phyloP scores from a whole-genome alignment of 2,329 filamentous ascomycete genomes.

The Corinectria fuckeliana region DNA sequence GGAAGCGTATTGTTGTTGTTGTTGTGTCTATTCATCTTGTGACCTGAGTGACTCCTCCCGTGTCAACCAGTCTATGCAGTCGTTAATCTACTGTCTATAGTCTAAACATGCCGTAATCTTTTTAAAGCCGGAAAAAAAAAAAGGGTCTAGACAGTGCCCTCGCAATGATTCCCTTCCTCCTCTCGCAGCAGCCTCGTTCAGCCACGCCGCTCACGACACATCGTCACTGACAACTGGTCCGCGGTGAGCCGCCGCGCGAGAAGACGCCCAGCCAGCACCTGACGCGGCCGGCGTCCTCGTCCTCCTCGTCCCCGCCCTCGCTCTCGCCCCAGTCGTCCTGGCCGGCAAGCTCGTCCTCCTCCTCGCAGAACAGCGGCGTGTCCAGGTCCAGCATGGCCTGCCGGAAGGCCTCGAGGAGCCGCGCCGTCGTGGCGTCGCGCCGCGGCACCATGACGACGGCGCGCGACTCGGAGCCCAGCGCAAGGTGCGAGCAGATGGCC shows the following conservation, averaged over 20 bases:
- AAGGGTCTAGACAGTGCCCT: too few relatives aligned
- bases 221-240: constrained; percentile 17
- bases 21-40: constrained; percentile 9
- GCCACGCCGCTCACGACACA: constrained; percentile 3
- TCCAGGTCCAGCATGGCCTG: constrained; percentile 62
- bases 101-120: constrained; percentile 8
- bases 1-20: not conserved
- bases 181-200: not conserved
- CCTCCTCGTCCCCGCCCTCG: constrained; percentile 56
- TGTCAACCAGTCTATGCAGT: not conserved
- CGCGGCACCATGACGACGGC: constrained; percentile 83
- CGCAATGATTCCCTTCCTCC: not conserved
- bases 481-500: constrained; percentile 73
- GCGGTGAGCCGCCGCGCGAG: constrained; percentile 41
- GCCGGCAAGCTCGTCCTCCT: constrained; percentile 68
- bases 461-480: constrained; percentile 60
- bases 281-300: constrained; percentile 56
- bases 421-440: constrained; percentile 70
- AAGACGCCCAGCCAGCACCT: constrained; percentile 76
- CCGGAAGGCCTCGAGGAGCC: constrained; percentile 69
- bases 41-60: constrained; percentile 3
- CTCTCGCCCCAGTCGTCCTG: constrained; percentile 75
- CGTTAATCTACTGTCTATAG: not conserved
- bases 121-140: not conserved
- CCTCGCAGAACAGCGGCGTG: constrained; percentile 55